These are phyloP conservation scores for Phytophthora niederhauseri DNA, from an alignment of 352 stramenopile species.

Conservation along the genomic window DNA sequence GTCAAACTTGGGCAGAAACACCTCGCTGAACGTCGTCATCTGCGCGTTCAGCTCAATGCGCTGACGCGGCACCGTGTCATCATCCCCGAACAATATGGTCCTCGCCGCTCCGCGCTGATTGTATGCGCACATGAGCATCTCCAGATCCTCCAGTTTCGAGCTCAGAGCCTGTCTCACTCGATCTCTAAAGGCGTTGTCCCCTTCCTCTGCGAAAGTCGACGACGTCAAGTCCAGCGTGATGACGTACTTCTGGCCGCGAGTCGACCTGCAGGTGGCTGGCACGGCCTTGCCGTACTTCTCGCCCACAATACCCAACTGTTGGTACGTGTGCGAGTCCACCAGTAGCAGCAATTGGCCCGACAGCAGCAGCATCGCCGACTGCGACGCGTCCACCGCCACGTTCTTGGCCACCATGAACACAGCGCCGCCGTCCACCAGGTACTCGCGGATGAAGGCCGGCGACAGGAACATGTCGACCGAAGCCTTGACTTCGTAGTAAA, in stretches of 20 bases:
- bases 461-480: constrained; percentile 64
- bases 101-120: constrained; percentile 63
- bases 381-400: constrained; percentile 56
- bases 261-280: constrained; percentile 26
- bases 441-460: constrained; percentile 62
- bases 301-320: constrained; percentile 73
- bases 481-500: constrained; percentile 78
- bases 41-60: constrained; percentile 68
- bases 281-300: constrained; percentile 57
- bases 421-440: constrained; percentile 47
- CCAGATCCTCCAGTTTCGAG: constrained; percentile 55
- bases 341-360: constrained; percentile 73
- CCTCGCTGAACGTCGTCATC: constrained; percentile 43
- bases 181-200: constrained; percentile 30
- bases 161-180: constrained; percentile 54
- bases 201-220: constrained; percentile 36
- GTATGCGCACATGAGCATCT: constrained; percentile 80
- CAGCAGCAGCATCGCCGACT: constrained; percentile 67
- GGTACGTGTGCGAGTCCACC: constrained; percentile 68
- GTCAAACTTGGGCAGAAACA: constrained; percentile 67
- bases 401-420: constrained; percentile 86
- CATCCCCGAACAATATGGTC: constrained; percentile 77
- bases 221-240: constrained; percentile 67
- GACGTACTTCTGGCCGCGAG: constrained; percentile 61
- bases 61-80: constrained; percentile 61